Evolutionary conservation across 140 eudicot species (phyloP).

Genomic region (Cichorium intybus): DNA sequence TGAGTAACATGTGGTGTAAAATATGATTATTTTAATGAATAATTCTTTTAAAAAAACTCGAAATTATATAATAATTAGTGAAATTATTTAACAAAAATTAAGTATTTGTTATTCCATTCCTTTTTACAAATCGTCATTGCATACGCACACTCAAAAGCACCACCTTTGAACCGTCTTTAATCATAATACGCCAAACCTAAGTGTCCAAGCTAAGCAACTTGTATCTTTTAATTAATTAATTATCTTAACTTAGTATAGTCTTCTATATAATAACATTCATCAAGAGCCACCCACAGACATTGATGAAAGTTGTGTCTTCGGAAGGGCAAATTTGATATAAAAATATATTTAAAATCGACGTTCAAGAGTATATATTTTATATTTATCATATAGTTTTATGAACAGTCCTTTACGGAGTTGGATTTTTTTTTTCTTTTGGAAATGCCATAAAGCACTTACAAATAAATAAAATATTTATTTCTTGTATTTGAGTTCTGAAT

Average conservation of each 20-base stretch:
- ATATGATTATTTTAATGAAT: no score
- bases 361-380: no score
- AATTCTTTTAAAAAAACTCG: no score
- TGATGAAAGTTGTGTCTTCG: background rate
- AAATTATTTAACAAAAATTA: background rate
- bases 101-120: constrained; percentile 3
- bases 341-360: background rate
- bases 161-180: constrained; percentile 17
- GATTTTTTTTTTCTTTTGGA: no score
- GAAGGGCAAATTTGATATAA: background rate
- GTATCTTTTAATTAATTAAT: background rate
- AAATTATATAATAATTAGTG: background rate
- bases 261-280: background rate
- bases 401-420: no score
- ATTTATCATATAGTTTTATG: no score
- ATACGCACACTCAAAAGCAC: constrained; percentile 32
- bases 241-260: background rate
- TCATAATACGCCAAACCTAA: constrained; percentile 13
- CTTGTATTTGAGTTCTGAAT: no score
- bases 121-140: constrained; percentile 24
- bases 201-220: constrained; percentile 12
- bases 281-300: background rate
- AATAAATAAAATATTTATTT: no score
- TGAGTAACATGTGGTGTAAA: no score
- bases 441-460: no score